Evolutionary conservation across 495 filamentous ascomycete genomes (phyloP), one percentile per base, ranked within the genome.

Genomic region (Choiromyces venosus): DNA sequence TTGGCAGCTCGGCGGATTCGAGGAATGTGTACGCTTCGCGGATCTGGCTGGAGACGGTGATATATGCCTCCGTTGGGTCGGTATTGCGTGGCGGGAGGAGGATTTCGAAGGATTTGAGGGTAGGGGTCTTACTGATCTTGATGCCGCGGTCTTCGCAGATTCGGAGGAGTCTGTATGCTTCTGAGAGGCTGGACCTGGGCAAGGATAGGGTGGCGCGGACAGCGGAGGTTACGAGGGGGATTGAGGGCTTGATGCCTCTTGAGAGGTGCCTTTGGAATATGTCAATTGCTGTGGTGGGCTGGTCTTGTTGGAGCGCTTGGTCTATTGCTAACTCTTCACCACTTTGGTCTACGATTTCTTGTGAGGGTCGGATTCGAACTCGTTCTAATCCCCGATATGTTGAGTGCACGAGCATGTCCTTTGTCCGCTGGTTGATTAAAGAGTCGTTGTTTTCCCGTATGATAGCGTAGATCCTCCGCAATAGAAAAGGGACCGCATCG

Each of bases 11-110:
- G 29, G 71, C 44, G 6, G 33, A 37, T 21, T 67, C 70, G 65
- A 81, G 68, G 65, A 81, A 79, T 29, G 71, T 67, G 52, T 81
- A 81, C 9, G 71, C 37, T 37, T 46, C 67, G 40, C 37, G 46
- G 69, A 74, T 9, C 52, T 16, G 18, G 25, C 21, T 73, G 66
- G 8, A 80, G 25, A 36, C 68, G 65, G 37, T 44, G 40, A 67
- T 6, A 37, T 68, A 72, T 18, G 52, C 25, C 16, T 61, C 21
- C 66, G 44, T 4, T 67, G 21, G 36, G 66, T 44, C 42, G 66
- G 64, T 14, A 40, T 67, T 14, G 69, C 66, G 0, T 71, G 74
- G 42, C 61, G 71, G 18, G 73, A 68, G 19, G 72, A 73, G 64
- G 75, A 71, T 37, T 33, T 38, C 5, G 37, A n/a, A 65, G 65